phyloP scores from a whole-genome alignment of 805 yeast genomes.

The Hanseniaspora meyeri region DNA sequence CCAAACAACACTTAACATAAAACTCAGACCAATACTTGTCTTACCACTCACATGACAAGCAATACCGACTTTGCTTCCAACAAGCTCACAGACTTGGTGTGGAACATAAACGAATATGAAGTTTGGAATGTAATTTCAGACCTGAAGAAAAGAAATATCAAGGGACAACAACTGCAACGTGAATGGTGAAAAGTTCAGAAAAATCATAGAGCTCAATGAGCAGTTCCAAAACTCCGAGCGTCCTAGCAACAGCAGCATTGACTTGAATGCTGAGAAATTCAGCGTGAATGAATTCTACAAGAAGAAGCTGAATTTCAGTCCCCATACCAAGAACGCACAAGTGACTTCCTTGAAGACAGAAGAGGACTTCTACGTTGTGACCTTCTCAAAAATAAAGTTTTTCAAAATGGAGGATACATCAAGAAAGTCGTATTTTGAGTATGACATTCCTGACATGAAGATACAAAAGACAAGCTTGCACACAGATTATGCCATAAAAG shows the following conservation, averaged over 20 bases:
- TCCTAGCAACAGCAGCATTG: background rate
- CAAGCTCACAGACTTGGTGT: slow-evolving; percentile 2
- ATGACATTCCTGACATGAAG: background rate
- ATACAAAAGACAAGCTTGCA: background rate
- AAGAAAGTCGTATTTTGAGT: slow-evolving; percentile 3
- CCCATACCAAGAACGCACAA: background rate
- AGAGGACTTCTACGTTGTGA: background rate
- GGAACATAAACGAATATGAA: slow-evolving; percentile 1
- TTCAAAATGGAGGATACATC: slow-evolving; percentile 8
- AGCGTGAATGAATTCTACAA: background rate
- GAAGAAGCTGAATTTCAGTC: background rate
- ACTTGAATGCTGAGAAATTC: background rate
- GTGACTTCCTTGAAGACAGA: background rate
- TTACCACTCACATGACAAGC: background rate
- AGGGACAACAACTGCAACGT: background rate
- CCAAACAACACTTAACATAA: no score
- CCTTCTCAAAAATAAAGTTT: slow-evolving; percentile 4
- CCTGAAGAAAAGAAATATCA: background rate
- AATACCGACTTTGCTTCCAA: background rate
- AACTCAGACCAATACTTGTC: no score
- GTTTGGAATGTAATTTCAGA: slow-evolving; percentile 8
- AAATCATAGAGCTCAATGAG: background rate
- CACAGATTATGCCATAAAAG: background rate
- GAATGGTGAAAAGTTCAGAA: slow-evolving; percentile 10
- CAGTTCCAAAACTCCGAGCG: background rate